Base-by-base conservation (phyloP, 129 eudicot species). In the Gnaphalium uliginosum region DNA sequence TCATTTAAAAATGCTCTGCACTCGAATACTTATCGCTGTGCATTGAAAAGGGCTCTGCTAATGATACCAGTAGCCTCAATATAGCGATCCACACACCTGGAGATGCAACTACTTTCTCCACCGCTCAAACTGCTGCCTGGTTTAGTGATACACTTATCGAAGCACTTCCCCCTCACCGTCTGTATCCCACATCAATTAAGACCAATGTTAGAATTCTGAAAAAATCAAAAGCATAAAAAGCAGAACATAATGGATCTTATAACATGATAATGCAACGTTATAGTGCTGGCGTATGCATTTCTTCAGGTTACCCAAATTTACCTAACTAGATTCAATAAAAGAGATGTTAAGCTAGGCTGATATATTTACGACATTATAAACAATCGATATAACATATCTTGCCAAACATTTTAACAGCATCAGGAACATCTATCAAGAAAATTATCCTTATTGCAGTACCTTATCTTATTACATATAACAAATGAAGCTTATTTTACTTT, bases 131-230 rank as follows among this genome's bases (percentile, higher is more conserved):
- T 90, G 76, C 85, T 87, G 24, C 98, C 96, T 17, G 97, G 98
- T 79, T 93, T 94, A 6, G 93, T 89, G 60, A 94, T 89, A 78
- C 98, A 94, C 87, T 94, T 94, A 15, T 94, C 98, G 54, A 94
- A 90, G 87, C 97, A 94, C 83, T 94, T 94, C 8, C 93, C 97
- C 76, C 97, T 86, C 24, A 94, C 96, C 3, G 98, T 90, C 98
- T 94, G 87, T 62, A 27, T 57, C 25, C 21, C 2, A 70, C 68
- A 75, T 37, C 48, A 74, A 21, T 29, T 62, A 51, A 30, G 14
- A 41, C 53, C 8, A 10, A 37, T 66, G 71, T 66, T 41, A 33
- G 24, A 65, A 30, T 27, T 64, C 19, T 64, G 65, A 59, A 15
- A 39, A 39, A 39, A 10, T 14, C 9, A 4, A 19, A 59, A 23